These are phyloP conservation scores for Pythium grandisporangium DNA, from an alignment of 352 stramenopile species.

Conservation along the genomic window DNA sequence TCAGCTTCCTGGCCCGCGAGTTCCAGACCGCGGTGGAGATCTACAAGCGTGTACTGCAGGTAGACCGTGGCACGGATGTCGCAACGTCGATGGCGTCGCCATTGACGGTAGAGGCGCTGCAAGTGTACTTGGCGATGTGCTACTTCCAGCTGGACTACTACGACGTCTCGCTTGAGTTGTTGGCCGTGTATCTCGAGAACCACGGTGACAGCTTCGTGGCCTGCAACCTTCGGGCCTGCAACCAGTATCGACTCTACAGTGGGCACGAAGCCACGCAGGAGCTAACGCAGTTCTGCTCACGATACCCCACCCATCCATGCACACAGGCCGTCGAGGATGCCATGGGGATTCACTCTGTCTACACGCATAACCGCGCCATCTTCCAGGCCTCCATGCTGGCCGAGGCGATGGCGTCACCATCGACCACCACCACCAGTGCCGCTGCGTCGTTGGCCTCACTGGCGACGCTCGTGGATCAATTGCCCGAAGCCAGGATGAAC, in stretches of 20 bases:
- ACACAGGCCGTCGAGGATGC: constrained; percentile 5
- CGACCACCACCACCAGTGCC: no score
- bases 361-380: constrained; percentile 41
- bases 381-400: constrained; percentile 21
- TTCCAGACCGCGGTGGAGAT: constrained; percentile 57
- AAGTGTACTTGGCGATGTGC: constrained; percentile 70
- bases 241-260: constrained; percentile 50
- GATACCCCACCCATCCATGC: constrained; percentile 29
- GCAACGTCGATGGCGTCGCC: no score
- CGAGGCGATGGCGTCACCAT: neutral
- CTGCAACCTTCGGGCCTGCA: constrained; percentile 59
- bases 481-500: constrained; percentile 50
- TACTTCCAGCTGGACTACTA: constrained; percentile 71
- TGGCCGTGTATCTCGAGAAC: constrained; percentile 38
- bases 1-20: constrained; percentile 39
- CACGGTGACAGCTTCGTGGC: constrained; percentile 55
- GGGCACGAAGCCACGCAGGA: constrained; percentile 56
- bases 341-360: constrained; percentile 20
- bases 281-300: constrained; percentile 70
- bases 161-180: constrained; percentile 53
- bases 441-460: constrained; percentile 12
- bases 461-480: constrained; percentile 19
- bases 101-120: no score
- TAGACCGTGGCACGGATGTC: constrained; percentile 19
- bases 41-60: constrained; percentile 47